Conservation (phyloP, 2,329 filamentous ascomycete species). For the Capronia americana region DNA sequence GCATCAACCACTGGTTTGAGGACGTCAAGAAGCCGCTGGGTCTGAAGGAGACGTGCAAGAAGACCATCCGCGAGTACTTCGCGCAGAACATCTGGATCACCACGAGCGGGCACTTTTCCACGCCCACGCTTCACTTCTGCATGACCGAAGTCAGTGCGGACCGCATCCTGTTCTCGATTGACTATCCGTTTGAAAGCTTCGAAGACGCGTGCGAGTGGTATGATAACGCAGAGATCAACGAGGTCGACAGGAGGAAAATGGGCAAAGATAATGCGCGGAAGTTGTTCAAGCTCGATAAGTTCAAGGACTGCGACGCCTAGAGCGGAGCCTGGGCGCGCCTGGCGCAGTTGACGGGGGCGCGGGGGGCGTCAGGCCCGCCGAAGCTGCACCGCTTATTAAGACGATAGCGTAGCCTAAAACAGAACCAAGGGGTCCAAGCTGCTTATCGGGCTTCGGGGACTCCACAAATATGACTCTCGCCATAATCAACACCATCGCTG, state of each 20-base stretch:
- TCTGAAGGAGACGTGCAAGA: constrained; percentile 49
- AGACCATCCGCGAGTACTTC: constrained; percentile 54
- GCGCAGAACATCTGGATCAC: constrained; percentile 52
- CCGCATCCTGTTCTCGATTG: constrained; percentile 51
- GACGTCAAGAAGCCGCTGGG: constrained; percentile 41
- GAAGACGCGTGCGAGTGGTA: constrained; percentile 41
- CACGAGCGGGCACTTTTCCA: constrained; percentile 51
- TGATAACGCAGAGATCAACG: constrained; percentile 46
- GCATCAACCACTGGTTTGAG: constrained; percentile 45
- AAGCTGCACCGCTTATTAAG: background rate
- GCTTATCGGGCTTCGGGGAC: background rate
- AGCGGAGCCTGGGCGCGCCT: too few relatives aligned
- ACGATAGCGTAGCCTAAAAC: background rate
- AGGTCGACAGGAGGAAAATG: constrained; percentile 58
- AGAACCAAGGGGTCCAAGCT: background rate
- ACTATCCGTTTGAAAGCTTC: constrained; percentile 43
- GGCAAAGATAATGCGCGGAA: constrained; percentile 59
- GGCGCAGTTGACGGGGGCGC: too few relatives aligned
- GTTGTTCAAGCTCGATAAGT: constrained; percentile 46
- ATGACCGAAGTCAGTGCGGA: constrained; percentile 49
- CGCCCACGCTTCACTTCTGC: constrained; percentile 47
- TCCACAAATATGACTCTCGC: constrained; percentile 14
- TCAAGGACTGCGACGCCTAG: constrained; percentile 30
- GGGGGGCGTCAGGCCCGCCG: background rate
- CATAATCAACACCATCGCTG: background rate